Base-by-base conservation (phyloP, 495 filamentous ascomycete species). In the Aspergillus nanangensis region DNA sequence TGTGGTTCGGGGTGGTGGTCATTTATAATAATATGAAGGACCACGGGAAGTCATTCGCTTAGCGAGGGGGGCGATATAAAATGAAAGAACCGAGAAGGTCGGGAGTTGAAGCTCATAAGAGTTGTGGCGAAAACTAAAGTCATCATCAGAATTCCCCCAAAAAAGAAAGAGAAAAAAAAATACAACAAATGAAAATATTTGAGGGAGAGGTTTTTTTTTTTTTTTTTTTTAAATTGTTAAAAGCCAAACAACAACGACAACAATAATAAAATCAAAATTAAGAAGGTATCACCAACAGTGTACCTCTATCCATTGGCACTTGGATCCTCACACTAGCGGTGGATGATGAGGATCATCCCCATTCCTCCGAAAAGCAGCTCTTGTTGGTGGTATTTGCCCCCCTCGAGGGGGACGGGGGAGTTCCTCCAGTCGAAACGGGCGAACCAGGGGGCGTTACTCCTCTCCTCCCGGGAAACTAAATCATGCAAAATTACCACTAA, bases 271-370 rank as follows among this genome's bases (percentile, higher is more conserved):
- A 18, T 35, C 32, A 5, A 17, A 17, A 18, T 36, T 36, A 17
- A 10, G 13, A 34, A 34, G 32, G n/a, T 14, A 34, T 34, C 32
- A 34, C 1, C 9, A 34, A 14, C 32, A 35, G 18, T 22, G 10
- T 18, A 11, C 8, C 18, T 38, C 36, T 22, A 3, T 19, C 35
- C 35, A 18, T 3, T 3, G 35, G n/a, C 11, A 23, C n/a, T 31
- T 25, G 20, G 36, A 47, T 46, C 38, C 41, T 42, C 38, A 40
- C 25, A 38, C 13, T 48, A 39, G 48, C 48, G 37, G 50, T 47
- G 42, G 49, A 45, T 53, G 54, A 57, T 53, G 54, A 57, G 50
- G 54, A 57, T 57, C 54, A 57, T 42, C 54, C 32, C 20, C 50
- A 48, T 42, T 45, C 38, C 47, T 44, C 48, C 41, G 47, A 47